Conservation (phyloP, 140 eudicot species). For the Ambrosia hybrid region DNA sequence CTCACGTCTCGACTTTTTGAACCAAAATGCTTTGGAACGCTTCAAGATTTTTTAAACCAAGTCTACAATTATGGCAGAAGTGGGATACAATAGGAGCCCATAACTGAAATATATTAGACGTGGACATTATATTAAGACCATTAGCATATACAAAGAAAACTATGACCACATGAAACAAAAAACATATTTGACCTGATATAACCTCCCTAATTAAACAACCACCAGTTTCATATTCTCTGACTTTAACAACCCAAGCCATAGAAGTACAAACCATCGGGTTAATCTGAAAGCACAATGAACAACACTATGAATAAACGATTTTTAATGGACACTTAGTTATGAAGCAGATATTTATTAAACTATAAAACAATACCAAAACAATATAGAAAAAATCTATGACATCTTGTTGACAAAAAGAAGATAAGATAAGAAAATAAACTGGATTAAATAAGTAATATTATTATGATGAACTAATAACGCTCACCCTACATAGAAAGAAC, state of each 20-base stretch:
- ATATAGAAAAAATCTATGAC: conserved; percentile 9
- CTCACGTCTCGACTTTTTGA: too few species aligned
- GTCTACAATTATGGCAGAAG: too few species aligned
- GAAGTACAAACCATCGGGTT: conserved; percentile 48
- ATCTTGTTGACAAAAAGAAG: conserved; percentile 7
- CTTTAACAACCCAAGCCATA: conserved; percentile 74
- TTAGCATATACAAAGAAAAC: neutral
- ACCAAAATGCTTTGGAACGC: too few species aligned
- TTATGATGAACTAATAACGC: conserved; percentile 8
- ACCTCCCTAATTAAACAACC: conserved; percentile 96
- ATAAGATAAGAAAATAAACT: neutral
- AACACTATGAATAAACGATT: neutral
- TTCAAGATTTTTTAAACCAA: too few species aligned
- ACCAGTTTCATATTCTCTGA: conserved; percentile 72
- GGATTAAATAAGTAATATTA: conserved; percentile 1
- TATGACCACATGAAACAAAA: neutral
- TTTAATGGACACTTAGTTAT: conserved; percentile 19
- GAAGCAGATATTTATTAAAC: neutral
- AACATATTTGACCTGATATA: neutral
- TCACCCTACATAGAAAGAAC: conserved; percentile 85
- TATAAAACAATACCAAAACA: conserved; percentile 1
- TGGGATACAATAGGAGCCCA: too few species aligned
- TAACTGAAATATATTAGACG: too few species aligned
- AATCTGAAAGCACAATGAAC: conserved; percentile 3
- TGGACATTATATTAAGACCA: conserved; percentile 1